phyloP scores from a whole-genome alignment of 1,284 basidiomycete species.

The Porodaedalea pini region DNA sequence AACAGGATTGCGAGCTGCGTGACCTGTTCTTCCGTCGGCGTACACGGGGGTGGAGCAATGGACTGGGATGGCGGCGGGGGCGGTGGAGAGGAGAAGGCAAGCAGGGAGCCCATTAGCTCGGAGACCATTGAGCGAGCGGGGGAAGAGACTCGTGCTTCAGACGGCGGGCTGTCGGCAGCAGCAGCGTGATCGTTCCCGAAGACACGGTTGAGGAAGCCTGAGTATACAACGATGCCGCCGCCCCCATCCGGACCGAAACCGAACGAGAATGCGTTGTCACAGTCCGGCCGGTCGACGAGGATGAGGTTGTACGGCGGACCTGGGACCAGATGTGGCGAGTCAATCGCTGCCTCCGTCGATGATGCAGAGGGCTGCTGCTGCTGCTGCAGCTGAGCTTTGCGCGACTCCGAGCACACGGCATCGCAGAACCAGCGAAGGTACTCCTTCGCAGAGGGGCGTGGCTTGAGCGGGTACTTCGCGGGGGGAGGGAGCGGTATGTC shows the following conservation, averaged over 20 bases:
- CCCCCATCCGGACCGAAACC: slow-evolving; percentile 88
- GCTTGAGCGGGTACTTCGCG: slow-evolving; percentile 63
- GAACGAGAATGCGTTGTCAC: slow-evolving; percentile 85
- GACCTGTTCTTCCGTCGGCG: slow-evolving; percentile 78
- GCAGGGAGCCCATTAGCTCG: slow-evolving; percentile 45
- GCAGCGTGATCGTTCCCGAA: slow-evolving; percentile 40
- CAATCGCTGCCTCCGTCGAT: not conserved
- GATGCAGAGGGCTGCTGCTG: not conserved
- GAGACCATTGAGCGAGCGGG: slow-evolving; percentile 38
- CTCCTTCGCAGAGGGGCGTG: slow-evolving; percentile 68
- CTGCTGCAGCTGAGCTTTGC: not conserved
- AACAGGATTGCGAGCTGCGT: slow-evolving; percentile 81
- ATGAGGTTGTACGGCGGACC: slow-evolving; percentile 86
- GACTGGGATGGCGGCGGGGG: slow-evolving; percentile 46
- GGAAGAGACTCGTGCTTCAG: slow-evolving; percentile 24
- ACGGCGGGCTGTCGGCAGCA: not conserved
- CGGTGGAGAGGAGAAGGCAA: slow-evolving; percentile 36
- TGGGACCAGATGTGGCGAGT: slow-evolving; percentile 51
- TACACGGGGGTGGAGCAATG: slow-evolving; percentile 53
- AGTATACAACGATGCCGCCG: slow-evolving; percentile 86
- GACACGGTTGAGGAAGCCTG: slow-evolving; percentile 82
- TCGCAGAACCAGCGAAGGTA: slow-evolving; percentile 55
- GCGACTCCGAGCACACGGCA: not conserved
- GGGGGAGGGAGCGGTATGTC: slow-evolving; percentile 67
- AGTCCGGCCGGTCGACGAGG: slow-evolving; percentile 75